Percentiles rank a stretch among this genome's conserved stretches.
Evolutionary conservation across 1,284 basidiomycete species (phyloP).

Genomic region (Leucoagaricus sp.): DNA sequence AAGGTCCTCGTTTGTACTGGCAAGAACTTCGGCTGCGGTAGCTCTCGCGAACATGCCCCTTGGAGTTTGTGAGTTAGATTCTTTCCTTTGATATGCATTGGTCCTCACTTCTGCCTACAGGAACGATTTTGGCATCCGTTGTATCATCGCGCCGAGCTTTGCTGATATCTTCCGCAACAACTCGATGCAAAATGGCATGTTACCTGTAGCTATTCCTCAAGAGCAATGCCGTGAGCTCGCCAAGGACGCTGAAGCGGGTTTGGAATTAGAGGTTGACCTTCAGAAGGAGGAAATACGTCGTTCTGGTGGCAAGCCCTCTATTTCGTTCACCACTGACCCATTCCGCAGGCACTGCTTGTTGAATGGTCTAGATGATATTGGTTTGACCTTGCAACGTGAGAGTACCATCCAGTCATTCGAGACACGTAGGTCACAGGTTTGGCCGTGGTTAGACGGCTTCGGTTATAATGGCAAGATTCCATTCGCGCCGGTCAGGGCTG

Average conservation of each 20-base stretch:
- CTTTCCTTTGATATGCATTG: not conserved
- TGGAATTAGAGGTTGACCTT: slow-evolving; percentile 88
- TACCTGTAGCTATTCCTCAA: slow-evolving; percentile 80
- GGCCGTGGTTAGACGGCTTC: slow-evolving; percentile 96
- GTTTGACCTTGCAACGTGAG: slow-evolving; percentile 82
- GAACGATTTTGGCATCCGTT: slow-evolving; percentile 93
- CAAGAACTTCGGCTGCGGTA: slow-evolving; percentile 94
- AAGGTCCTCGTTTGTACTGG: slow-evolving; percentile 90
- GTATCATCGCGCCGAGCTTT: slow-evolving; percentile 91
- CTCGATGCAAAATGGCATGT: slow-evolving; percentile 96
- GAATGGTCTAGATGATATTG: slow-evolving; percentile 94
- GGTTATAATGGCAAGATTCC: slow-evolving; percentile 84
- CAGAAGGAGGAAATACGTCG: slow-evolving; percentile 86
- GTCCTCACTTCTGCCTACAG: slow-evolving; percentile 35
- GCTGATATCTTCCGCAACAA: slow-evolving; percentile 95
- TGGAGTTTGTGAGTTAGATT: slow-evolving; percentile 81
- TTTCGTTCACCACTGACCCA: slow-evolving; percentile 79
- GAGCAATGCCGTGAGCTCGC: slow-evolving; percentile 78
- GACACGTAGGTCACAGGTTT: slow-evolving; percentile 67
- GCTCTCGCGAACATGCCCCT: slow-evolving; percentile 92
- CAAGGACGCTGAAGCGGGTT: slow-evolving; percentile 78
- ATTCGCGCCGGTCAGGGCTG: slow-evolving; percentile 44
- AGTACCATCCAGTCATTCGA: slow-evolving; percentile 77
- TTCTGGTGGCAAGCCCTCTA: slow-evolving; percentile 69
- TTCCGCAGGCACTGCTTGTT: slow-evolving; percentile 92